These are phyloP conservation scores for Aureobasidium sp. DNA, from an alignment of 2,329 filamentous ascomycete species.

Conservation along the genomic window DNA sequence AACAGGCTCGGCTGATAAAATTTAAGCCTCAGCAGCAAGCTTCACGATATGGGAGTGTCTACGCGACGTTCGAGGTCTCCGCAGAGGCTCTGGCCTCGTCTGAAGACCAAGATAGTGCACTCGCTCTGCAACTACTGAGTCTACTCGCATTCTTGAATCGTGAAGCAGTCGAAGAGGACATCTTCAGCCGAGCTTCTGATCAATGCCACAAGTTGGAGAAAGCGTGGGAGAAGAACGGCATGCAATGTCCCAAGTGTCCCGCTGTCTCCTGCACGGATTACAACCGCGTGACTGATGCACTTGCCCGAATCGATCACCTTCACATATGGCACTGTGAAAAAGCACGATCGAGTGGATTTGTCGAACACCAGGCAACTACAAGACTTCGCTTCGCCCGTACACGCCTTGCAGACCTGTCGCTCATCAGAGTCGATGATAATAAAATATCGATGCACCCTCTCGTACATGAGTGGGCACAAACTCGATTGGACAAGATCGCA, in stretches of 20 bases:
- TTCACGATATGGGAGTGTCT: slow-evolving; percentile 29
- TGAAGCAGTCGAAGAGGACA: background rate
- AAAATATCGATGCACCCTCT: slow-evolving; percentile 6
- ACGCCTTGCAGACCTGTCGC: background rate
- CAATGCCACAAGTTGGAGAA: background rate
- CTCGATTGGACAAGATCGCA: background rate
- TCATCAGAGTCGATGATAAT: background rate
- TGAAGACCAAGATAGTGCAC: background rate
- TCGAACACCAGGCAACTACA: background rate
- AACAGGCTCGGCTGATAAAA: slow-evolving; percentile 23
- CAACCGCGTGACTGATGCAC: background rate
- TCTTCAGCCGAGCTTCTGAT: background rate
- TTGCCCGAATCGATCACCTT: background rate
- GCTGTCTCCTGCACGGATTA: too few species aligned
- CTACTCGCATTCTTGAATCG: background rate
- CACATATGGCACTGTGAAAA: background rate
- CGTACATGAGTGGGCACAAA: slow-evolving; percentile 6
- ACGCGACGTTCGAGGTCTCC: slow-evolving; percentile 30
- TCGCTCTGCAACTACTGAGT: background rate
- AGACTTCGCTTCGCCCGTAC: background rate
- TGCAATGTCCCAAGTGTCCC: background rate
- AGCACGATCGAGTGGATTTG: background rate
- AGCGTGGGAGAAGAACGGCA: background rate
- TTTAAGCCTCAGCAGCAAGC: slow-evolving; percentile 20
- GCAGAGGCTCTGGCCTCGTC: slow-evolving; percentile 19